A percentile compares a stretch with the other conserved stretches of the same genome.
These are phyloP conservation scores for Balakata baccata DNA, from an alignment of 345 rosid genomes.

Conservation along the genomic window DNA sequence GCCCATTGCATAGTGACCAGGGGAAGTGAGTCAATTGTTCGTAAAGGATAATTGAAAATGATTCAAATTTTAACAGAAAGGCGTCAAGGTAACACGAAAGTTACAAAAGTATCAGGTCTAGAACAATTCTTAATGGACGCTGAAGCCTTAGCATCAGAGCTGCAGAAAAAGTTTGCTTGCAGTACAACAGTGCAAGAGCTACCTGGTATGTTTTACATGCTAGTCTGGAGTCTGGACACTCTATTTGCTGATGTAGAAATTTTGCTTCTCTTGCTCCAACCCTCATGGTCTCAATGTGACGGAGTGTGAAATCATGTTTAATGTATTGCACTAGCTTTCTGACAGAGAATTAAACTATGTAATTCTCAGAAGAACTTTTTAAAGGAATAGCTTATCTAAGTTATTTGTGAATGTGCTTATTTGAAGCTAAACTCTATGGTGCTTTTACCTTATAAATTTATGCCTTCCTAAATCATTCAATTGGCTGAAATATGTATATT, in stretches of 20 bases:
- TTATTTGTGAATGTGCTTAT: not conserved
- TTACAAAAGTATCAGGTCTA: conserved; percentile 73
- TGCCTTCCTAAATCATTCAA: not conserved
- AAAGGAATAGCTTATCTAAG: not conserved
- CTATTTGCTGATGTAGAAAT: not conserved
- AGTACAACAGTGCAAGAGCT: conserved; percentile 80
- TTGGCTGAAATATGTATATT: not conserved
- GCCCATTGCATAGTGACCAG: conserved; percentile 66
- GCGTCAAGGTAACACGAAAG: conserved; percentile 91
- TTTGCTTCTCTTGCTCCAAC: not conserved
- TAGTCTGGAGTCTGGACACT: not conserved
- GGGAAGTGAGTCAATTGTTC: conserved; percentile 70
- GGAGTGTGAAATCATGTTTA: not conserved
- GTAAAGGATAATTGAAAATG: conserved; percentile 72
- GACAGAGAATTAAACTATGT: not conserved
- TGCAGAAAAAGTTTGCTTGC: conserved; percentile 97
- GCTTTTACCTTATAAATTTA: not conserved
- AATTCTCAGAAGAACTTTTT: too few species aligned
- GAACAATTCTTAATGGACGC: conserved; percentile 78
- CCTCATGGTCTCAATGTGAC: not conserved
- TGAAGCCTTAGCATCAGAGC: conserved; percentile 82
- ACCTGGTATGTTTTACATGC: conserved; percentile 46
- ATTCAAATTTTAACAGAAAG: conserved; percentile 88
- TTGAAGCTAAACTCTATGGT: not conserved
- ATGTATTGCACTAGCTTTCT: not conserved